phyloP scores from a whole-genome alignment of 371 early-diverging fungal genomes.

The Mucor plumbeus region DNA sequence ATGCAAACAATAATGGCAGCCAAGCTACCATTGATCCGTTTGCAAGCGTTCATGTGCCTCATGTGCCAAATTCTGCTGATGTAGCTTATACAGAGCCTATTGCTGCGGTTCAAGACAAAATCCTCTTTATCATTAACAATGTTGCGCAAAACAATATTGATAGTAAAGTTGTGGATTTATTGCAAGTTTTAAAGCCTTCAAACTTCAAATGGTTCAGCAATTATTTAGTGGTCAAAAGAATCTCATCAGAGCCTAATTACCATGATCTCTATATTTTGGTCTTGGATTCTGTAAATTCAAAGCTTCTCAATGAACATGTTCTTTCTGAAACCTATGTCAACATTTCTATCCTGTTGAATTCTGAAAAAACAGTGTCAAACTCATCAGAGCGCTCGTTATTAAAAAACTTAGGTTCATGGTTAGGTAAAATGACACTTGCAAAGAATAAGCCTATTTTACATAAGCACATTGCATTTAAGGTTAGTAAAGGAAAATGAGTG shows the following conservation, averaged over 20 bases:
- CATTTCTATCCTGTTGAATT: constrained; percentile 84
- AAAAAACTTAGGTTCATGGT: constrained; percentile 96
- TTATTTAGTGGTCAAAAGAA: constrained; percentile 90
- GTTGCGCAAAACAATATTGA: constrained; percentile 84
- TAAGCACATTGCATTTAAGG: constrained; percentile 91
- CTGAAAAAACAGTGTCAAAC: constrained; percentile 88
- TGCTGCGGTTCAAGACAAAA: constrained; percentile 80
- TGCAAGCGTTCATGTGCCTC: constrained; percentile 49
- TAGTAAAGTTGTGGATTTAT: constrained; percentile 79
- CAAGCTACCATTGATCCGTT: not conserved
- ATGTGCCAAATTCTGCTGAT: constrained; percentile 22
- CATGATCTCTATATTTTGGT: constrained; percentile 85
- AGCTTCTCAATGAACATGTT: constrained; percentile 66
- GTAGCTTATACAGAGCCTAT: constrained; percentile 62
- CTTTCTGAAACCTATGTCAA: constrained; percentile 87
- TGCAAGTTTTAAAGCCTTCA: constrained; percentile 63
- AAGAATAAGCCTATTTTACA: constrained; percentile 92
- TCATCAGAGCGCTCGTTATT: constrained; percentile 85
- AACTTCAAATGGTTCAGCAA: constrained; percentile 89
- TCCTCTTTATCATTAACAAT: constrained; percentile 95
- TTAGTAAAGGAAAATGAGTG: constrained; percentile 24
- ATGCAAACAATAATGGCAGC: not conserved
- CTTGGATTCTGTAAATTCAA: constrained; percentile 70
- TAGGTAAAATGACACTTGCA: constrained; percentile 92
- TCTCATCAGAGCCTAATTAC: constrained; percentile 91